Evolutionary conservation across 495 filamentous ascomycete species (phyloP), one percentile per base, ranked within the genome.

Genomic region (Penicillium malachiteum): DNA sequence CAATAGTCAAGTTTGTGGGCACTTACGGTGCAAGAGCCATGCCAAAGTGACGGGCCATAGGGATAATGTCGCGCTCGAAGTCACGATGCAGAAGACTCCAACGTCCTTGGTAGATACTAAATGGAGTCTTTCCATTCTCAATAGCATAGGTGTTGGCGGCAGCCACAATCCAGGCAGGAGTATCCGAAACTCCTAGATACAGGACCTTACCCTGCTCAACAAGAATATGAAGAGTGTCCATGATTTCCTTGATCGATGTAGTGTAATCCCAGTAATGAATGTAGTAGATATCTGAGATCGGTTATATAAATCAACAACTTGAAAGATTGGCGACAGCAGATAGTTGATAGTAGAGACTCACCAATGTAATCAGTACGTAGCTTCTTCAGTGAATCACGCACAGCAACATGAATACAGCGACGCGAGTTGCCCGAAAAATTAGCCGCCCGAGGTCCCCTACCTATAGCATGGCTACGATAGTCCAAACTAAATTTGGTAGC

Each of bases 191-290:
- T 26, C 87, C 87, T 0, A 91, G 78, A 54, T 90, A 90, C 5
- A 89, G 68, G 0, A 89, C 86, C 65, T 89, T 89, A 18, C 87
- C 86, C 26, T 74, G 54, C 0, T 56, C 40, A 16, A 89, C 83
- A 3, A 89, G 66, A 41, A 70, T 63, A 67, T 90, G 83, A 14
- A 91, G 78, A 3, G 75, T 73, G 31, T 87, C 83, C 87, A 91
- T 91, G 8, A 90, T 55, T 62, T 91, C 87, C 12, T 81, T 78
- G 54, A 90, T 84, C 5, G 77, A 78, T 18, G 79, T 82, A 0
- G 77, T 75, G 59, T 75, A 82, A 57, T 90, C 86, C 85, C 86
- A 91, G 80, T 78, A 85, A 63, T 88, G 85, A 7, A 85, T 72
- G 45, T 84, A 85, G 17, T 90, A 82, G 85, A 87, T 88, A 50